phyloP scores from a whole-genome alignment of 2,329 filamentous ascomycete genomes.

The Talaromyces sp. region DNA sequence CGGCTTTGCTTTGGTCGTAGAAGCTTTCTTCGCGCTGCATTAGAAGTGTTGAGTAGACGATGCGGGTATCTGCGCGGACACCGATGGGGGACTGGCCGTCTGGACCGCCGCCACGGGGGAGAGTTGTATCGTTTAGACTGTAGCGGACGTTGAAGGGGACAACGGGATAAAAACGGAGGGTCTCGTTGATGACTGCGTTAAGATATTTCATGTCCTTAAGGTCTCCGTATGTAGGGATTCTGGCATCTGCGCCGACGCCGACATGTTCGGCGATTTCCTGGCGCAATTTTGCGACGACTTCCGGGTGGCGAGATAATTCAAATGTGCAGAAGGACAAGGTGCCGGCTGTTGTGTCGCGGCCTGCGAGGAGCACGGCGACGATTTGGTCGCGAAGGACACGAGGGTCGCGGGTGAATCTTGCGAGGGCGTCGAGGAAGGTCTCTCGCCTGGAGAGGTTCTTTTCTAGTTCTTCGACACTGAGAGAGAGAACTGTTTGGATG shows the following conservation, averaged over 20 bases:
- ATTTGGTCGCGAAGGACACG: slow-evolving; percentile 77
- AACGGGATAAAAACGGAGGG: slow-evolving; percentile 70
- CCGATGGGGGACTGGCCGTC: slow-evolving; percentile 46
- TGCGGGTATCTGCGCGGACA: slow-evolving; percentile 46
- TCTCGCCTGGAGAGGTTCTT: slow-evolving; percentile 57
- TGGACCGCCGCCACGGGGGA: slow-evolving; percentile 61
- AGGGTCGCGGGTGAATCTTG: slow-evolving; percentile 66
- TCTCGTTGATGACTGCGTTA: slow-evolving; percentile 68
- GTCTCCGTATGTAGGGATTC: slow-evolving; percentile 64
- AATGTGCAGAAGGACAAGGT: slow-evolving; percentile 80
- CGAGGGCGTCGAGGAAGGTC: slow-evolving; percentile 61
- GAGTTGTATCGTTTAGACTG: slow-evolving; percentile 67
- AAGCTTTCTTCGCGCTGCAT: slow-evolving; percentile 52
- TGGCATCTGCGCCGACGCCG: slow-evolving; percentile 55
- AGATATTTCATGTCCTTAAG: slow-evolving; percentile 87
- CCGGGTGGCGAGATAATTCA: slow-evolving; percentile 69
- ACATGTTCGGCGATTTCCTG: slow-evolving; percentile 71
- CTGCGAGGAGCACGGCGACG: slow-evolving; percentile 76
- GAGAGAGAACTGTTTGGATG: slow-evolving; percentile 68
- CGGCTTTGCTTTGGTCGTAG: slow-evolving; percentile 40
- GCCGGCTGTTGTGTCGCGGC: slow-evolving; percentile 76
- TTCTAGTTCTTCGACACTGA: slow-evolving; percentile 68
- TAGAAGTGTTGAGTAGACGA: slow-evolving; percentile 51
- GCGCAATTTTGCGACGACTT: slow-evolving; percentile 62
- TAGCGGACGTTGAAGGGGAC: slow-evolving; percentile 77